Base-by-base conservation (phyloP, 352 stramenopile genomes). In the Pythium chondricola region DNA sequence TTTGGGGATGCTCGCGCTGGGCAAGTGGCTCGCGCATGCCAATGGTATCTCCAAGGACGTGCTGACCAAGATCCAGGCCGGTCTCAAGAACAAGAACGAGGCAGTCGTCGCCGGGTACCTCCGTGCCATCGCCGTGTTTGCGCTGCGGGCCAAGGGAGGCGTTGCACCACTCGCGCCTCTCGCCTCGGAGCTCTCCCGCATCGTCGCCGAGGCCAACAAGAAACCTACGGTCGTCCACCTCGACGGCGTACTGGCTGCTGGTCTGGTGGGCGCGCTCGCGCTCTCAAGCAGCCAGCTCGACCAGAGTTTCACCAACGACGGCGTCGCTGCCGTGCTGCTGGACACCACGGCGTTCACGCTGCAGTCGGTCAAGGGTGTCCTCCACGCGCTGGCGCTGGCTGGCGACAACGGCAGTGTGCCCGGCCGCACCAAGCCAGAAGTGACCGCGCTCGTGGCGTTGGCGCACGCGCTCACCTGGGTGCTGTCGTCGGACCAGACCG, bases 61-160 rank as follows among this genome's bases (percentile, higher is more conserved):
- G 7, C 36, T 74, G 20, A 40, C 66, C 9, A 63, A 59, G 9
- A 61, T 88, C 37, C 77, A 80, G 25, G 42, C 71, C 3, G 80
- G 72, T 0, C 52, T 94, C 9, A 73, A 76, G 51, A 79, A 77
- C 78, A 94, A 92, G 59, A 71, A 61, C 10, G 78, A 94, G 42
- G 39, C 62, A 38, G 68, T 86, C 6, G 75, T 88, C 14, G 67
- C 72, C 26, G 83, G 75, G 0, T 85, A 88, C 45, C 52, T 88
- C 35, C 74, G 74, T 8, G 53, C 76, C 10, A 32, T 92, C 14
- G 63, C 74, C 6, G 63, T 85, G 13, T 63, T 86, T 16, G 72
- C 62, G 39, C 52, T 63, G 6, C 46, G 55, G 21, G n/a, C 61
- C 14, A 71, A 62, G 49, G 50, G 50, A 61, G 10, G 56, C 57